Percentiles rank a stretch among this genome's conserved stretches.
Conservation (phyloP, 164 flowering plant genomes). For the Sedum album region DNA sequence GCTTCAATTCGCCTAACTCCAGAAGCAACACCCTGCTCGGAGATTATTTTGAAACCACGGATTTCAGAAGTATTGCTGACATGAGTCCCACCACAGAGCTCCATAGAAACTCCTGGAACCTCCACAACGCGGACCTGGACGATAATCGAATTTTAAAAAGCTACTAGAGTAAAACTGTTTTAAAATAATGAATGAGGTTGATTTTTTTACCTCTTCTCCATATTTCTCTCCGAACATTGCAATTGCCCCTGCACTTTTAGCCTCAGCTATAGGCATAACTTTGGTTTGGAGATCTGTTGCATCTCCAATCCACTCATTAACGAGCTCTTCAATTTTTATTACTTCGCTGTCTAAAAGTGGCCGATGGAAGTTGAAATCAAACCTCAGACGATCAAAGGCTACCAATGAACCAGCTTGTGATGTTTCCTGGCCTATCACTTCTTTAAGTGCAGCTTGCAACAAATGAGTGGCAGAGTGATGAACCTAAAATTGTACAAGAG, state of each 20-base stretch:
- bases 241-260: constrained; percentile 87
- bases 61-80: constrained; percentile 76
- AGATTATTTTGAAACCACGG: constrained; percentile 81
- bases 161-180: neutral
- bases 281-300: constrained; percentile 66
- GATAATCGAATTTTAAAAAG: constrained; percentile 2
- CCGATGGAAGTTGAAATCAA: constrained; percentile 87
- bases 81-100: constrained; percentile 98
- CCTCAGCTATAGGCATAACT: constrained; percentile 77
- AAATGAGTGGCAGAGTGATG: constrained; percentile 98
- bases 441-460: constrained; percentile 88
- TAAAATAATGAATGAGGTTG: neutral
- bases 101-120: constrained; percentile 97
- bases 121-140: constrained; percentile 87
- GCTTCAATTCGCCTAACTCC: constrained; percentile 91
- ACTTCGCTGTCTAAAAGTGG: constrained; percentile 65
- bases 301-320: constrained; percentile 84
- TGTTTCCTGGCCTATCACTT: constrained; percentile 72
- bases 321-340: constrained; percentile 54
- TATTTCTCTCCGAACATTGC: constrained; percentile 99
- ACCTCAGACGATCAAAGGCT: constrained; percentile 89
- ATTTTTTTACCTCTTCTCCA: constrained; percentile 55
- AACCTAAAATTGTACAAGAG: constrained; percentile 38
- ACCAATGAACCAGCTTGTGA: constrained; percentile 98
- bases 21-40: constrained; percentile 94